These are phyloP conservation scores for Geotrichum ghanense DNA, from an alignment of 805 yeast genomes.

Conservation along the genomic window DNA sequence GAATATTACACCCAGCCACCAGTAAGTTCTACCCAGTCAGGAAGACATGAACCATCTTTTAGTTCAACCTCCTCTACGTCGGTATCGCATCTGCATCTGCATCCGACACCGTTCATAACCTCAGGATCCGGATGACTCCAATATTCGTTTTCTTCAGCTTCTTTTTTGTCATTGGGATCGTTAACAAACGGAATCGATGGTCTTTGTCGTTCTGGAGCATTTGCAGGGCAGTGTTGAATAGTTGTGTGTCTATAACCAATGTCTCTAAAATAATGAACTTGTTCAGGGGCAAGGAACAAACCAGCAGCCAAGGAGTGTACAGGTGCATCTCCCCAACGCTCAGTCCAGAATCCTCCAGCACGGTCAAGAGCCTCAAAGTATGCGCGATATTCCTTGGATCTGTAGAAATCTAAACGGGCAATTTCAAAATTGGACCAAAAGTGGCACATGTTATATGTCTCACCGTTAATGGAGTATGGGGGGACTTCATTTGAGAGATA, in stretches of 20 bases:
- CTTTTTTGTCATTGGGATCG: constrained; percentile 26
- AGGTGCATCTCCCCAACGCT: constrained; percentile 98
- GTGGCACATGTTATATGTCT: constrained; percentile 70
- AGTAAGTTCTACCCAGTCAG: constrained; percentile 23
- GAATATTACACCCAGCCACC: constrained; percentile 22
- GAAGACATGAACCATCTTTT: constrained; percentile 24
- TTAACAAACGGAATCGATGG: constrained; percentile 25
- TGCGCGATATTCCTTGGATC: constrained; percentile 47
- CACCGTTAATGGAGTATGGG: constrained; percentile 50
- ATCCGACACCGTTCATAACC: constrained; percentile 51
- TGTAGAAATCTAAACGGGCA: constrained; percentile 69
- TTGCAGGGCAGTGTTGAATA: constrained; percentile 73
- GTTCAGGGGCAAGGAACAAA: constrained; percentile 52
- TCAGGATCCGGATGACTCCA: constrained; percentile 30
- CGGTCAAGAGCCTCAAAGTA: constrained; percentile 61
- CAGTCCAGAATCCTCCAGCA: constrained; percentile 75
- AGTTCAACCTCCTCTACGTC: constrained; percentile 25
- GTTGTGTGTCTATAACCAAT: constrained; percentile 81
- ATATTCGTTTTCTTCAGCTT: constrained; percentile 26
- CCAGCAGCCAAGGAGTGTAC: constrained; percentile 82
- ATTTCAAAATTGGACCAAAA: constrained; percentile 94
- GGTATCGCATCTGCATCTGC: constrained; percentile 74
- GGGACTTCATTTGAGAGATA: constrained; percentile 18
- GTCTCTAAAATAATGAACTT: constrained; percentile 85
- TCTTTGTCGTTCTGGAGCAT: constrained; percentile 41